These are phyloP conservation scores for Alternaria infectoria DNA, from an alignment of 2,329 filamentous ascomycete genomes.

Conservation along the genomic window DNA sequence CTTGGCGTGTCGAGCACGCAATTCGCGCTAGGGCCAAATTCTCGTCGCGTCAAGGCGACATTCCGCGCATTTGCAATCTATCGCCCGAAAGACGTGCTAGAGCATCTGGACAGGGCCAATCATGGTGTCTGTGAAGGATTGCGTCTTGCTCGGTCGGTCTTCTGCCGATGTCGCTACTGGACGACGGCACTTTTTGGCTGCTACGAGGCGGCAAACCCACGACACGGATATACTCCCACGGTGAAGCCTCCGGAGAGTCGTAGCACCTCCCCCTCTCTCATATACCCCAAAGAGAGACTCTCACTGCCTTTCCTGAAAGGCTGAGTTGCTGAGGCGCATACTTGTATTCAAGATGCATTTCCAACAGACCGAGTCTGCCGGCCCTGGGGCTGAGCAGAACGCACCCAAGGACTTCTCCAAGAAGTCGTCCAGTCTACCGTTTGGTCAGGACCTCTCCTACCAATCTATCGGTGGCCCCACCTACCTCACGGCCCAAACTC, in stretches of 20 bases:
- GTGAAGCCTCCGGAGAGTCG: constrained; percentile 21
- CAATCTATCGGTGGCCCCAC: constrained; percentile 79
- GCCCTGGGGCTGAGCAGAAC: constrained; percentile 42
- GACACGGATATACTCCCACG: constrained; percentile 15
- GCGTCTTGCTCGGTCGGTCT: constrained; percentile 34
- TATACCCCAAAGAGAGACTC: constrained; percentile 12
- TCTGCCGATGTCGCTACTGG: constrained; percentile 38
- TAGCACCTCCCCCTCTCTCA: constrained; percentile 15
- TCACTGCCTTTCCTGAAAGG: constrained; percentile 1
- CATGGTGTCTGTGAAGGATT: constrained; percentile 26
- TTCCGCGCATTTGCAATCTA: constrained; percentile 32
- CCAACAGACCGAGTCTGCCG: constrained; percentile 47
- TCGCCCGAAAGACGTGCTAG: constrained; percentile 28
- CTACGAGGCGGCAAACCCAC: constrained; percentile 16
- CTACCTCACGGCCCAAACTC: constrained; percentile 89
- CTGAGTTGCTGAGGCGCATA: constrained; percentile 16
- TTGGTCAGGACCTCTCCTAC: constrained; percentile 59
- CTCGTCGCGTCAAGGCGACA: constrained; percentile 33
- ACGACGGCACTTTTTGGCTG: constrained; percentile 22
- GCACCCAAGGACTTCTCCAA: constrained; percentile 46
- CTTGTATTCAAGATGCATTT: constrained; percentile 43
- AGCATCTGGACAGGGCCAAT: constrained; percentile 34
- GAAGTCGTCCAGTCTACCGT: constrained; percentile 59
- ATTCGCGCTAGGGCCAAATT: constrained; percentile 39
- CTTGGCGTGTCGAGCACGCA: constrained; percentile 26